Evolutionary conservation across 352 stramenopile genomes (phyloP).

Genomic region (Plasmopara halstedii): DNA sequence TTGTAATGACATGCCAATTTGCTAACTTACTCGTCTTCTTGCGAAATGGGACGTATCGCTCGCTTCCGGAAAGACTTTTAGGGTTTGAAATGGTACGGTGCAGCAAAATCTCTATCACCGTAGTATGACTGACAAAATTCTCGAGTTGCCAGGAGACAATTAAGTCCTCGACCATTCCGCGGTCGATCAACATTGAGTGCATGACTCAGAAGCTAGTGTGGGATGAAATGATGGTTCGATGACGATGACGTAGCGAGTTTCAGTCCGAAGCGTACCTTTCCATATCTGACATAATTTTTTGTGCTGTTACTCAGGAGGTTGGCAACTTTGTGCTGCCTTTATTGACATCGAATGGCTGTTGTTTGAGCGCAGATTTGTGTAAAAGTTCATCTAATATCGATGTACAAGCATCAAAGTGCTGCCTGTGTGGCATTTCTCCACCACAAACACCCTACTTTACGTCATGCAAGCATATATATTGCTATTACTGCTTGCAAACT

Average conservation of each 20-base stretch:
- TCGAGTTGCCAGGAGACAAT: slow-evolving; percentile 42
- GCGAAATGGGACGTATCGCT: slow-evolving; percentile 60
- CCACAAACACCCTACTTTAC: slow-evolving; percentile 80
- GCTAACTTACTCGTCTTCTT: slow-evolving; percentile 69
- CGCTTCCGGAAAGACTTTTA: slow-evolving; percentile 61
- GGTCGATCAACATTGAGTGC: slow-evolving; percentile 82
- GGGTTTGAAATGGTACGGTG: slow-evolving; percentile 57
- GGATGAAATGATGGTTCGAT: slow-evolving; percentile 65
- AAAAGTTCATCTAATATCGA: slow-evolving; percentile 1
- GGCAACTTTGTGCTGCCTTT: slow-evolving; percentile 68
- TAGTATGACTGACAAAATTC: slow-evolving; percentile 1
- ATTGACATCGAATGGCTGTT: slow-evolving; percentile 53
- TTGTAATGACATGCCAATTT: slow-evolving; percentile 60
- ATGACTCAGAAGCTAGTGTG: slow-evolving; percentile 82
- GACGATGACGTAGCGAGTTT: neutral
- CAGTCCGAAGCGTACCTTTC: neutral
- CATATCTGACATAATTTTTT: slow-evolving; percentile 2
- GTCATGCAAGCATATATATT: slow-evolving; percentile 81
- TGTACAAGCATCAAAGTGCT: slow-evolving; percentile 35
- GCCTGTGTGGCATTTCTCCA: slow-evolving; percentile 49
- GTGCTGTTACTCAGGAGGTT: slow-evolving; percentile 55
- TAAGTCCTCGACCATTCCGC: slow-evolving; percentile 35
- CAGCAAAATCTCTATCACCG: neutral
- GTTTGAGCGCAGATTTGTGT: slow-evolving; percentile 12
- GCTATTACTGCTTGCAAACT: slow-evolving; percentile 81